These are phyloP conservation scores for Scortechinia acanthostroma DNA, from an alignment of 2,329 filamentous ascomycete species.

Conservation along the genomic window DNA sequence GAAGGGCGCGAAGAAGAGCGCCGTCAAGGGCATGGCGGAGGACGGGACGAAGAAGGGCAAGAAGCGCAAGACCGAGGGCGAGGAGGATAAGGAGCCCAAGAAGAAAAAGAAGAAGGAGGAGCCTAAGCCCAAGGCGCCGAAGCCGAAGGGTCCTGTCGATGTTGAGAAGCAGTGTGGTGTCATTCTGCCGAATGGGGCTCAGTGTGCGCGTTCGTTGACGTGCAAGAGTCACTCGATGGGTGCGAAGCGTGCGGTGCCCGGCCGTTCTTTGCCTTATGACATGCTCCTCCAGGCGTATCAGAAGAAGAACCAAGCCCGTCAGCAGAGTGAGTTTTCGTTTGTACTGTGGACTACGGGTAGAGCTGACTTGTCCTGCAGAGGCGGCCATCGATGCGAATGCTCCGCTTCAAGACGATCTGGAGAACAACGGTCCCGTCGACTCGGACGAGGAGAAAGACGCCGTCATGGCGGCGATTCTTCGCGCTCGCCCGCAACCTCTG, in stretches of 20 bases:
- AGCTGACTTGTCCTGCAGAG: slow-evolving; percentile 30
- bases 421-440: slow-evolving; percentile 58
- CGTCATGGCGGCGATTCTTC: slow-evolving; percentile 57
- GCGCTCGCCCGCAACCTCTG: slow-evolving; percentile 51
- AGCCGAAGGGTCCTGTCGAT: slow-evolving; percentile 61
- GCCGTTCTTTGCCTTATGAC: slow-evolving; percentile 60
- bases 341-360: slow-evolving; percentile 1
- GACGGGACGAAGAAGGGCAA: slow-evolving; percentile 42
- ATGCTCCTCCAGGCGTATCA: slow-evolving; percentile 56
- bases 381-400: slow-evolving; percentile 69
- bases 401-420: slow-evolving; percentile 54
- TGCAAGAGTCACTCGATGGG: slow-evolving; percentile 69
- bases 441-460: slow-evolving; percentile 67
- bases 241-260: slow-evolving; percentile 59
- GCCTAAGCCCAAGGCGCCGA: slow-evolving; percentile 51
- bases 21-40: slow-evolving; percentile 34
- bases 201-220: slow-evolving; percentile 59
- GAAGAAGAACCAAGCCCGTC: slow-evolving; percentile 71
- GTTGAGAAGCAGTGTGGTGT: slow-evolving; percentile 67
- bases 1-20: slow-evolving; percentile 37
- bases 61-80: slow-evolving; percentile 41
- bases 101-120: slow-evolving; percentile 68
- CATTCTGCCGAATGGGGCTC: slow-evolving; percentile 51
- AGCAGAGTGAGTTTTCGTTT: slow-evolving; percentile 48
- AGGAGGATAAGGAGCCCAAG: slow-evolving; percentile 53